phyloP scores from a whole-genome alignment of 2,329 filamentous ascomycete genomes.

The Aspergillus quadrilineatus region DNA sequence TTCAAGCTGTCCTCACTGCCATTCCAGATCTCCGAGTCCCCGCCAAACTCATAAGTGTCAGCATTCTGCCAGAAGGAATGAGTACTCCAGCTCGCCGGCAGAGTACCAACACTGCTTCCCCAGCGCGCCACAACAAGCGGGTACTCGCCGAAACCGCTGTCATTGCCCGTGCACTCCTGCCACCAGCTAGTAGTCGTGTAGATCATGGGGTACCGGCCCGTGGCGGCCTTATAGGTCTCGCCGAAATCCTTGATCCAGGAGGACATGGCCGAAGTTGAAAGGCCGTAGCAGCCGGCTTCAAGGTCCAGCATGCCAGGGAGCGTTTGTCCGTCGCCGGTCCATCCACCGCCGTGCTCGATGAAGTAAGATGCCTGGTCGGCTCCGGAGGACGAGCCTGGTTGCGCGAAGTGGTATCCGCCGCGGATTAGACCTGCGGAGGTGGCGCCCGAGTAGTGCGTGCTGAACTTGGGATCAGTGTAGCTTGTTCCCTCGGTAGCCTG shows the following conservation, averaged over 20 bases:
- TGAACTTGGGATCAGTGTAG: constrained; percentile 49
- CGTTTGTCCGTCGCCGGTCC: constrained; percentile 54
- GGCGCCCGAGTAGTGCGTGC: constrained; percentile 49
- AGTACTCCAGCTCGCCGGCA: constrained; percentile 46
- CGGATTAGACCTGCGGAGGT: constrained; percentile 54
- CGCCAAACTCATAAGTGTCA: constrained; percentile 19
- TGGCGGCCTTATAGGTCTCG: constrained; percentile 48
- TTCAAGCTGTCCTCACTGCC: constrained; percentile 15
- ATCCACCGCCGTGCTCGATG: constrained; percentile 53
- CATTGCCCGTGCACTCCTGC: constrained; percentile 53
- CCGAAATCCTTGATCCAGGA: constrained; percentile 55
- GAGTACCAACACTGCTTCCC: constrained; percentile 39
- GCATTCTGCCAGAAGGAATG: constrained; percentile 22
- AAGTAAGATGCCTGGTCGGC: constrained; percentile 53
- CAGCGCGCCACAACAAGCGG: constrained; percentile 52
- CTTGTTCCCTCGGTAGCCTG: constrained; percentile 54
- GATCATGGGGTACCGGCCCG: constrained; percentile 52
- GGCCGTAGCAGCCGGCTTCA: constrained; percentile 51
- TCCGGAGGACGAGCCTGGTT: constrained; percentile 46
- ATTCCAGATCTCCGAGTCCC: constrained; percentile 23
- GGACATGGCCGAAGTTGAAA: constrained; percentile 47
- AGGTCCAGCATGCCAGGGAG: constrained; percentile 59
- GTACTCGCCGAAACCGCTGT: constrained; percentile 46
- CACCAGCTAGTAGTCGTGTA: constrained; percentile 57
- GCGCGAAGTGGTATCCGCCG: constrained; percentile 58